Conservation (phyloP, 257 asterid genomes). For the Petunia axillaris region DNA sequence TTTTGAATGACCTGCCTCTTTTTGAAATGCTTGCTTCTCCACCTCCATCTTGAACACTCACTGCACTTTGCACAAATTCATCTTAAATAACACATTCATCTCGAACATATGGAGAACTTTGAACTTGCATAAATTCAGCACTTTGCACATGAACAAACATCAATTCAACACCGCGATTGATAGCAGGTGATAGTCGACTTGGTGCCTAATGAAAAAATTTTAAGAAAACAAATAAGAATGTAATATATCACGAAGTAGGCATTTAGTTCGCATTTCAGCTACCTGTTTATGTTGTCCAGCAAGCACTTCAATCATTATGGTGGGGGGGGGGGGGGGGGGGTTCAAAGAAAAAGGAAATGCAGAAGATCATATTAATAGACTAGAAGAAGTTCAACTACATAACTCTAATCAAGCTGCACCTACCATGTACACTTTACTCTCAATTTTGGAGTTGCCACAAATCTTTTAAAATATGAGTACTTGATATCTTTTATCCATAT, state of each 20-base stretch:
- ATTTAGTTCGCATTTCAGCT: background rate
- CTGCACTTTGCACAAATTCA: too few relatives aligned
- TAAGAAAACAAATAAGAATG: too few relatives aligned
- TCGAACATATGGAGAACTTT: too few relatives aligned
- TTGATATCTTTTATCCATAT: background rate
- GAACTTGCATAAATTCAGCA: too few relatives aligned
- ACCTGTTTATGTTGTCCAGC: background rate
- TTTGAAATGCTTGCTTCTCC: too few relatives aligned
- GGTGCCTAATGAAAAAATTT: too few relatives aligned
- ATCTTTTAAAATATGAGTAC: background rate
- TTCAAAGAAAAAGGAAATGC: background rate
- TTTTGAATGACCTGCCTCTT: too few relatives aligned
- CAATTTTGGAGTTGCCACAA: background rate
- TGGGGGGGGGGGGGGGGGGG: background rate
- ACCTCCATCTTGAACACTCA: too few relatives aligned
- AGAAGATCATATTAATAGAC: background rate
- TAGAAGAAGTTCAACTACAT: background rate
- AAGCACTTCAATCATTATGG: background rate
- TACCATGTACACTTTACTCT: background rate
- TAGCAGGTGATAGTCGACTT: too few relatives aligned
- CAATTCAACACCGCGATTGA: too few relatives aligned
- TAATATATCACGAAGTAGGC: background rate
- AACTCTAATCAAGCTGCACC: background rate
- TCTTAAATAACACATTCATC: too few relatives aligned
- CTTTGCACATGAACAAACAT: too few relatives aligned